Conservation (phyloP, 208 protist species). For the Blechomonas ayalai region DNA sequence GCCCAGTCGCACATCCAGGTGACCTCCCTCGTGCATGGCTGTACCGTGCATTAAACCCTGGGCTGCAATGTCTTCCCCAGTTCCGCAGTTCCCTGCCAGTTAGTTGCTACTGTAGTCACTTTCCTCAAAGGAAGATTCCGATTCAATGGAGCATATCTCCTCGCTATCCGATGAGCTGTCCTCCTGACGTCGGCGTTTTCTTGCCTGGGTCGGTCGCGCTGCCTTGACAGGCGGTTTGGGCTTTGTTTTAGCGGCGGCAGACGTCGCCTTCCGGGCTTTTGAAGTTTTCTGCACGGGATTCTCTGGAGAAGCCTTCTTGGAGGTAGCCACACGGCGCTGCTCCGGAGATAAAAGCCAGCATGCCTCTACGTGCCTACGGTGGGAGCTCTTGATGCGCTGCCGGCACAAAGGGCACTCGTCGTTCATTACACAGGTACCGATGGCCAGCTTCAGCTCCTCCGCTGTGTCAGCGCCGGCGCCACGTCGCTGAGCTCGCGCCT, state of each 20-base stretch:
- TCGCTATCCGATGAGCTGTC: constrained; percentile 3
- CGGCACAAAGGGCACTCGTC: constrained; percentile 65
- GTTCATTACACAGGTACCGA: constrained; percentile 61
- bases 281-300: not conserved
- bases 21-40: no score
- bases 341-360: constrained; percentile 21
- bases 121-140: no score
- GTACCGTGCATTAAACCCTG: no score
- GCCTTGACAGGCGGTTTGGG: not conserved
- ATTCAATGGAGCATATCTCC: no score
- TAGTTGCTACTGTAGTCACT: no score
- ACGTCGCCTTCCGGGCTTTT: not conserved
- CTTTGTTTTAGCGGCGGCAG: constrained; percentile 1
- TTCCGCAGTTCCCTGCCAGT: no score
- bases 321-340: not conserved
- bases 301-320: not conserved
- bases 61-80: no score
- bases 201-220: constrained; percentile 1
- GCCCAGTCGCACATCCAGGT: no score
- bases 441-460: constrained; percentile 27
- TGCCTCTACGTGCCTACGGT: constrained; percentile 45
- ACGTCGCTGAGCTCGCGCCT: constrained; percentile 38
- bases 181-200: not conserved
- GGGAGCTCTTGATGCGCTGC: constrained; percentile 29
- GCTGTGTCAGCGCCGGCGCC: constrained; percentile 7